Percentiles rank a stretch among this genome's conserved stretches.
Evolutionary conservation across 2,329 filamentous ascomycete species (phyloP).

Genomic region (Zymoseptoria crescenta): DNA sequence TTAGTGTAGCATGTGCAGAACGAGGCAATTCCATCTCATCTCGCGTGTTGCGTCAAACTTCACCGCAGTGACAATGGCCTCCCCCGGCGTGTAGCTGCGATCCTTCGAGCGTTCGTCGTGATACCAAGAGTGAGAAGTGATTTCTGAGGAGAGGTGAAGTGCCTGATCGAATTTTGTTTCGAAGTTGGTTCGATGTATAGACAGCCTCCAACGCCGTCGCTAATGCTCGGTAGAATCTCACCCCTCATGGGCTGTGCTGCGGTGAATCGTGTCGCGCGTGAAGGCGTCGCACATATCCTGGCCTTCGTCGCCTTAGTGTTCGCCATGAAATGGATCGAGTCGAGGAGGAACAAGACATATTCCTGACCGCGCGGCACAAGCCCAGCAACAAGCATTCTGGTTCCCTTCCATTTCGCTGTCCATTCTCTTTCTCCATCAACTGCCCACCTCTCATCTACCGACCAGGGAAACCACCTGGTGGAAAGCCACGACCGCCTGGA

Average conservation of each 20-base stretch:
- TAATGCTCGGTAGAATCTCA: conserved; percentile 4
- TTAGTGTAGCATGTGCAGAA: neutral
- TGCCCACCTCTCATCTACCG: conserved; percentile 13
- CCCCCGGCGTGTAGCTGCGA: neutral
- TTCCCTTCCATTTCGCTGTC: neutral
- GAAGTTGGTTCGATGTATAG: neutral
- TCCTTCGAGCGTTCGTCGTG: neutral
- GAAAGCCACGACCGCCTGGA: conserved; percentile 27
- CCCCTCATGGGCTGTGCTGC: neutral
- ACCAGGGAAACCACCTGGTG: conserved; percentile 24
- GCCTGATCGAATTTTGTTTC: neutral
- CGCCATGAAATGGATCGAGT: neutral
- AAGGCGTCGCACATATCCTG: neutral
- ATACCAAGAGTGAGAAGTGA: neutral
- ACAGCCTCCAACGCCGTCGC: conserved; percentile 10
- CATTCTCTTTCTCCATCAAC: neutral
- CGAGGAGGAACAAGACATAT: neutral
- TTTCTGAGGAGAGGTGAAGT: neutral
- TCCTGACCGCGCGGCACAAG: neutral
- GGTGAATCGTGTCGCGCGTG: neutral
- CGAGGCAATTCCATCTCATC: neutral
- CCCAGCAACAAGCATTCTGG: neutral
- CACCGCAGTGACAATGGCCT: neutral
- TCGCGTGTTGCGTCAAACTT: neutral
- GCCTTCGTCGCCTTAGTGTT: neutral